These are phyloP conservation scores for Trichoderma sp. DNA, from an alignment of 2,329 filamentous ascomycete genomes.

Conservation along the genomic window DNA sequence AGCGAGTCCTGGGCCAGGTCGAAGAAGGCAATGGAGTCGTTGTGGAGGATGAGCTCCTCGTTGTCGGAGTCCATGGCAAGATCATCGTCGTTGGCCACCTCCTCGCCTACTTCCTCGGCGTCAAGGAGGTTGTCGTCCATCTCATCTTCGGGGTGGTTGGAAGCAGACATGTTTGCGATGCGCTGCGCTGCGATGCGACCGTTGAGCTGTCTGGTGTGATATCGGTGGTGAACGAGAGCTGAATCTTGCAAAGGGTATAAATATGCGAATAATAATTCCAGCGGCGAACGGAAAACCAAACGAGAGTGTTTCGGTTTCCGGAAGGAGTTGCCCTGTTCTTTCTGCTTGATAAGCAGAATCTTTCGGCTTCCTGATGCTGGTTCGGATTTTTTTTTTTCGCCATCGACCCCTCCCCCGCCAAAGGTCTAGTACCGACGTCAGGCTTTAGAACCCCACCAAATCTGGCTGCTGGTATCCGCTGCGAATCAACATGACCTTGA, in stretches of 20 bases:
- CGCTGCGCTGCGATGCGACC: neutral
- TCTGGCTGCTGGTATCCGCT: neutral
- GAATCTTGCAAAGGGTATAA: neutral
- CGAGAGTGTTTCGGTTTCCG: neutral
- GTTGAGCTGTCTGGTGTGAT: neutral
- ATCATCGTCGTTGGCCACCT: conserved; percentile 69
- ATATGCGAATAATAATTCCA: neutral
- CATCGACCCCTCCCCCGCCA: conserved; percentile 30
- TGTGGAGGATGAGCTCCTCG: conserved; percentile 78
- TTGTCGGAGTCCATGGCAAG: conserved; percentile 79
- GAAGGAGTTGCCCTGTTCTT: conserved; percentile 19
- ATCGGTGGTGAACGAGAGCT: neutral
- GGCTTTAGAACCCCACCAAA: conserved; percentile 7
- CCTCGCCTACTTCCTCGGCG: conserved; percentile 76
- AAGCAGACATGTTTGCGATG: conserved; percentile 38
- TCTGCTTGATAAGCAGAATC: conserved; percentile 31
- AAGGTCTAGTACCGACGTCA: neutral
- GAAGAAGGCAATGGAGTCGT: conserved; percentile 93
- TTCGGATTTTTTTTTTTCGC: conserved; percentile 24
- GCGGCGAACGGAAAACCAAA: neutral
- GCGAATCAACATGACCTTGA: neutral
- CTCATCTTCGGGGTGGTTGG: conserved; percentile 37
- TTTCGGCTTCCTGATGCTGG: conserved; percentile 26
- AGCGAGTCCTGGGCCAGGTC: conserved; percentile 88
- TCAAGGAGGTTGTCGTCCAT: conserved; percentile 65